These are phyloP conservation scores for Diaporthe citri DNA, from an alignment of 2,329 filamentous ascomycete species.

Conservation along the genomic window DNA sequence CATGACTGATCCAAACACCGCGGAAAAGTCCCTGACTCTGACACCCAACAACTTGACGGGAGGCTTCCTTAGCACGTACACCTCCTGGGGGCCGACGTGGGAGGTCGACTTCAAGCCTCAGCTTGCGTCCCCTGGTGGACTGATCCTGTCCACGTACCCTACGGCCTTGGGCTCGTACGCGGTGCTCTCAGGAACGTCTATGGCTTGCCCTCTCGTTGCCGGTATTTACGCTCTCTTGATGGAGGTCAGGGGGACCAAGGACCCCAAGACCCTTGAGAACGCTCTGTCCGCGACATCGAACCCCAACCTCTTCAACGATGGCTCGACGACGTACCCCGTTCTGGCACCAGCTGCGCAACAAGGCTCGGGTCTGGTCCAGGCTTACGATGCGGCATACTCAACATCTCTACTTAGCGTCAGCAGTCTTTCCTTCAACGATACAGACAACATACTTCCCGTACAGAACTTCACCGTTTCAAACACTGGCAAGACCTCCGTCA, in stretches of 20 bases:
- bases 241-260: conserved; percentile 63
- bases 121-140: conserved; percentile 60
- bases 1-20: conserved; percentile 57
- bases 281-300: conserved; percentile 63
- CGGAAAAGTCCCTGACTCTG: conserved; percentile 51
- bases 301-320: conserved; percentile 63
- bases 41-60: conserved; percentile 58
- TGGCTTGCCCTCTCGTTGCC: conserved; percentile 64
- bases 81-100: conserved; percentile 61
- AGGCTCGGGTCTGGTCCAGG: conserved; percentile 71
- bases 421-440: conserved; percentile 75
- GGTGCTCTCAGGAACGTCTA: conserved; percentile 66
- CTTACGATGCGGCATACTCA: conserved; percentile 68
- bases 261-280: conserved; percentile 63
- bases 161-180: conserved; percentile 56
- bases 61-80: conserved; percentile 57
- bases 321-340: conserved; percentile 50
- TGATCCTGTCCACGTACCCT: conserved; percentile 66
- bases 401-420: conserved; percentile 66
- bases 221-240: conserved; percentile 67
- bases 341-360: conserved; percentile 71
- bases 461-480: conserved; percentile 70
- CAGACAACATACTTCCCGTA: conserved; percentile 63
- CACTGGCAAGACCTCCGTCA: conserved; percentile 59
- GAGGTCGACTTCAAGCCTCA: conserved; percentile 63